Evolutionary conservation across 371 early-diverging fungal species (phyloP).

Genomic region (Fennellomyces sp.): DNA sequence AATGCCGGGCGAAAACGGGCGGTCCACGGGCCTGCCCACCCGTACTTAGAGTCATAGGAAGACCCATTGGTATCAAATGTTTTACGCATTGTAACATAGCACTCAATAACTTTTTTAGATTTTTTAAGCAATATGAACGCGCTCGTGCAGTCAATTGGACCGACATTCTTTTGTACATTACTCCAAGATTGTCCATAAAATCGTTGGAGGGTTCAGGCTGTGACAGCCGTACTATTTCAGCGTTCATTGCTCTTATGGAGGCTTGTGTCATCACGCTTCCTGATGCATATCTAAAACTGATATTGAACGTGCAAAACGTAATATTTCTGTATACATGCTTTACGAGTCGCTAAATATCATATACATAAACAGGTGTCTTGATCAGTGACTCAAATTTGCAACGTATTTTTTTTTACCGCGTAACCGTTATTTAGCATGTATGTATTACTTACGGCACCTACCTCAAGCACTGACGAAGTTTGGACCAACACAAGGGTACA

Average conservation of each 20-base stretch:
- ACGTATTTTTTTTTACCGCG: not conserved
- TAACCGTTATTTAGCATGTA: not conserved
- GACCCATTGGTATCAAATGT: not conserved
- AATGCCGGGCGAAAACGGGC: not conserved
- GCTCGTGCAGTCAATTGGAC: conserved; percentile 3
- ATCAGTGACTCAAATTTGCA: not conserved
- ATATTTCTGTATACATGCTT: not conserved
- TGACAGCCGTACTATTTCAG: not conserved
- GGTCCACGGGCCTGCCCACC: too few relatives aligned
- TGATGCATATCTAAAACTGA: not conserved
- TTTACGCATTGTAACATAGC: not conserved
- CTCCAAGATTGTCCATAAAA: not conserved
- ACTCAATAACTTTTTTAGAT: not conserved
- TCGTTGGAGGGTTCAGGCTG: not conserved
- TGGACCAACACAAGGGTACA: conserved; percentile 2
- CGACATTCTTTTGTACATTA: not conserved
- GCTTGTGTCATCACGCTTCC: not conserved
- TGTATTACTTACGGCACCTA: conserved; percentile 4
- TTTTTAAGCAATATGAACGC: not conserved
- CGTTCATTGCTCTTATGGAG: not conserved
- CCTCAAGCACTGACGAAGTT: conserved; percentile 2
- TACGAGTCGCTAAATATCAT: too few relatives aligned
- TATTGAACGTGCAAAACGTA: not conserved
- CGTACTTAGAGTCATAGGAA: not conserved
- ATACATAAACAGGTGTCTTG: not conserved